Percentiles rank a stretch among this genome's conserved stretches.
Evolutionary conservation across 2,329 filamentous ascomycete species (phyloP).

Genomic region (Fusarium chaquense): DNA sequence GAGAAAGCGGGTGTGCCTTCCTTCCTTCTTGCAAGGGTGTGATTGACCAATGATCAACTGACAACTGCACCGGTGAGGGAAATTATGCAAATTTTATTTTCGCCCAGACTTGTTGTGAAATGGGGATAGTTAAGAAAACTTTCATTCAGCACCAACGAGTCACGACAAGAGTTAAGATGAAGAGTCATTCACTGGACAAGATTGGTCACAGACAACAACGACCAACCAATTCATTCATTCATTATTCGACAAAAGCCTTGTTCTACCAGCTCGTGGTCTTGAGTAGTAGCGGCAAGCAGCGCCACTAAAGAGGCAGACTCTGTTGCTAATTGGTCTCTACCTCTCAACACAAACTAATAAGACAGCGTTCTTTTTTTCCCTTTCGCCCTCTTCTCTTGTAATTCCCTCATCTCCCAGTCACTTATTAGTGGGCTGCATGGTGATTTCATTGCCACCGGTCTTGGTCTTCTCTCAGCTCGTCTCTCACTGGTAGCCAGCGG

Average conservation of each 20-base stretch:
- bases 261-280: slow-evolving; percentile 1
- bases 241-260: slow-evolving; percentile 18
- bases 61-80: slow-evolving; percentile 27
- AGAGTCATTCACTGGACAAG: slow-evolving; percentile 7
- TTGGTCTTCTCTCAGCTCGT: slow-evolving; percentile 2
- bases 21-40: neutral
- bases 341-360: slow-evolving; percentile 3
- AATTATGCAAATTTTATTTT: slow-evolving; percentile 51
- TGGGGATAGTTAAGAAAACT: neutral
- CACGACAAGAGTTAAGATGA: slow-evolving; percentile 8
- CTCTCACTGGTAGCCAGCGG: slow-evolving; percentile 10
- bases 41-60: slow-evolving; percentile 12
- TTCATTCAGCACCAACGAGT: neutral
- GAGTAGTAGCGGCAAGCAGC: slow-evolving; percentile 26
- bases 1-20: slow-evolving; percentile 34
- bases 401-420: slow-evolving; percentile 39
- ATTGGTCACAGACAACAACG: slow-evolving; percentile 21
- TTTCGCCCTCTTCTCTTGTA: slow-evolving; percentile 15
- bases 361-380: slow-evolving; percentile 17
- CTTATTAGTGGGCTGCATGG: slow-evolving; percentile 20
- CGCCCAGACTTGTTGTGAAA: slow-evolving; percentile 27
- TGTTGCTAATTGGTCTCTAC: slow-evolving; percentile 1
- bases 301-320: slow-evolving; percentile 15
- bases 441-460: slow-evolving; percentile 36
- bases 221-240: slow-evolving; percentile 8